These are phyloP conservation scores for Taxillus chinensis DNA, from an alignment of 164 flowering plant species.

Conservation along the genomic window DNA sequence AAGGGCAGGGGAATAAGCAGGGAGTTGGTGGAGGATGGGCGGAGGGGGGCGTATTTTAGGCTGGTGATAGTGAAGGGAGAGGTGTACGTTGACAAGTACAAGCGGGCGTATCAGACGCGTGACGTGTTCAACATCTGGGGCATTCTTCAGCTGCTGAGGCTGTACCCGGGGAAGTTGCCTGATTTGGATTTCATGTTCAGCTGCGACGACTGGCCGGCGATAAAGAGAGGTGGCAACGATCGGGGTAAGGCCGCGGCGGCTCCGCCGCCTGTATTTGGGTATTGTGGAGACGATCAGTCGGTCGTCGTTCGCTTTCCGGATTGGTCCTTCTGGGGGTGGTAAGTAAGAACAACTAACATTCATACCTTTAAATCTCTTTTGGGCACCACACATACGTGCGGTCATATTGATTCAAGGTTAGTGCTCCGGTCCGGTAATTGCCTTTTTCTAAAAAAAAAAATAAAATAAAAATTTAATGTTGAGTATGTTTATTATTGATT, in stretches of 20 bases:
- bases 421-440: too few species aligned
- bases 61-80: conserved; percentile 8
- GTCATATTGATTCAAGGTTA: too few species aligned
- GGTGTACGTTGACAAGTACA: conserved; percentile 8
- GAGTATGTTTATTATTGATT: too few species aligned
- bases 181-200: conserved; percentile 15
- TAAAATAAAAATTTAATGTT: too few species aligned
- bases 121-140: conserved; percentile 15
- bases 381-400: too few species aligned
- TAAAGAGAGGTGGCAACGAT: background rate
- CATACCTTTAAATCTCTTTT: too few species aligned
- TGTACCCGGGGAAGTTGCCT: conserved; percentile 14
- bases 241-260: background rate
- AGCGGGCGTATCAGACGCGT: conserved; percentile 8
- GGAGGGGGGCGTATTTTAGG: conserved; percentile 8
- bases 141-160: conserved; percentile 13
- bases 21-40: conserved; percentile 11
- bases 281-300: conserved; percentile 20
- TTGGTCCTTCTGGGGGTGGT: conserved; percentile 34
- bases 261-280: conserved; percentile 29
- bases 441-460: too few species aligned
- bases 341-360: background rate
- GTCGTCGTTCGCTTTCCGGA: conserved; percentile 31
- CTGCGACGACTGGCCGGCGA: conserved; percentile 10
- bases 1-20: conserved; percentile 6